Base-by-base conservation (phyloP, 768 basidiomycete genomes). In the Lentinula edodes region DNA sequence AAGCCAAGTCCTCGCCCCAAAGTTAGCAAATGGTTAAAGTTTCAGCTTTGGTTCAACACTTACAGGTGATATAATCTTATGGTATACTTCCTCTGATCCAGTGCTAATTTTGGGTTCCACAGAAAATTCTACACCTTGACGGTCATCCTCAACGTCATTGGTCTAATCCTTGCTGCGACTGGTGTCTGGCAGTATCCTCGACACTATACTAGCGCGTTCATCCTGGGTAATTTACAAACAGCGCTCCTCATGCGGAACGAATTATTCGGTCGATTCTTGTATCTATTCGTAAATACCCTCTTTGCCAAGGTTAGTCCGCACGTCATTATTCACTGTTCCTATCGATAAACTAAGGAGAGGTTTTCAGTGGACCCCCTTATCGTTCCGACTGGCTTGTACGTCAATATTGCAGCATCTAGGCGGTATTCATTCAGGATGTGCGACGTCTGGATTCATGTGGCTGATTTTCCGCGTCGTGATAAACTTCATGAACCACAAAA, bases 361-460 rank as follows among this genome's bases (percentile, higher is more conserved):
- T 20, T 38, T 16, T 10, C 35, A 65, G 79, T 87, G 85, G 85
- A 66, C 86, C 2, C 86, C 86, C 5, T 72, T 87, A 32, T 77
- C 74, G 73, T 90, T 84, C 68, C 80, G 90, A 58, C 77, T 91
- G 6, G 86, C 75, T 35, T 89, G 87, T 70, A 91, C 90, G 6
- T 90, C 89, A 16, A 78, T 83, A 5, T 78, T 91, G 20, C 80
- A 88, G 76, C 91, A 93, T 70, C 81, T 93, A 13, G 91, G 91
- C 5, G 91, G 91, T 20, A 90, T 92, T 64, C 91, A 93, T 68
- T 87, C 86, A n/a, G 89, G 90, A 34, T 92, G 91, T 70, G 89
- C 89, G 3, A 74, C 81, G 28, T 90, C 90, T 36, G 90, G 89
- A 52, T 82, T 88, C 61, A 75, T 81, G 15, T 92, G 90, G 90